Percentiles rank a stretch among this genome's conserved stretches.
These are phyloP conservation scores for Sordariomycetes sp. DNA, from an alignment of 2,329 filamentous ascomycete species.

Conservation along the genomic window DNA sequence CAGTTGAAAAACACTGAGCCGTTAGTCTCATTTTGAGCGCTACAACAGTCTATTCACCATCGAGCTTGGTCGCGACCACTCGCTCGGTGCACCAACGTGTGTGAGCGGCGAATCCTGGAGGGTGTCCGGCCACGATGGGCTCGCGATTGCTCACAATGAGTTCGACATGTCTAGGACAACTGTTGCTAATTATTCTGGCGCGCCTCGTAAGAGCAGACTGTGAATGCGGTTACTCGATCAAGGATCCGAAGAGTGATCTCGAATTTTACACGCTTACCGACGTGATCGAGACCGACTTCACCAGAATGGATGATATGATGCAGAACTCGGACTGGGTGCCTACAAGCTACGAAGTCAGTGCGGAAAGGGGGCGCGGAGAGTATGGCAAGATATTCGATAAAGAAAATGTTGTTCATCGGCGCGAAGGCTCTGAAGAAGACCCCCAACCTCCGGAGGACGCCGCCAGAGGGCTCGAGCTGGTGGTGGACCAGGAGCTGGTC, in stretches of 20 bases:
- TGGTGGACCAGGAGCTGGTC: constrained; percentile 33
- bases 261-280: constrained; percentile 53
- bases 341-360: constrained; percentile 58
- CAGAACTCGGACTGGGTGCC: constrained; percentile 52
- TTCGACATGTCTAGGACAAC: no score
- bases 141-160: no score
- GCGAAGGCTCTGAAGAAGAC: no score
- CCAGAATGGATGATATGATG: constrained; percentile 39
- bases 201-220: constrained; percentile 37
- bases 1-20: no score
- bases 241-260: constrained; percentile 26
- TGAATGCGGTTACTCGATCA: constrained; percentile 62
- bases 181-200: constrained; percentile 8
- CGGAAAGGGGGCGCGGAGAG: constrained; percentile 46
- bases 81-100: no score
- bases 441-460: constrained; percentile 40
- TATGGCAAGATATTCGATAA: constrained; percentile 56
- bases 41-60: no score
- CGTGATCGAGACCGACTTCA: constrained; percentile 63
- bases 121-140: no score
- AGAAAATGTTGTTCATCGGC: constrained; percentile 50
- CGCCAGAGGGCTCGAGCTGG: constrained; percentile 46
- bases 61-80: no score
- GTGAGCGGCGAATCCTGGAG: no score
- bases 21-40: no score